phyloP scores from a whole-genome alignment of 176 grass and related monocot species.

The Juncus inflexus region DNA sequence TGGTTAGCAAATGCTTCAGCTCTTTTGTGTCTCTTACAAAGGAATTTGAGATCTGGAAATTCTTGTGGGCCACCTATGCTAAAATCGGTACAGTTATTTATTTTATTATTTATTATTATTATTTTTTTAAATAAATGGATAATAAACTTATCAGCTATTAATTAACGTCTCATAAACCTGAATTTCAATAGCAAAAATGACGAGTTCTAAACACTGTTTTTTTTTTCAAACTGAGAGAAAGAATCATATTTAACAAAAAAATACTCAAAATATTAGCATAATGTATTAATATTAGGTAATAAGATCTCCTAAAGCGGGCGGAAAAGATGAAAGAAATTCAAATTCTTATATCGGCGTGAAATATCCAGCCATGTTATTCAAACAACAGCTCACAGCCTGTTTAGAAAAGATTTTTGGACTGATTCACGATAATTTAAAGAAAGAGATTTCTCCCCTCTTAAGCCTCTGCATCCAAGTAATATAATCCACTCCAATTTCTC shows the following conservation, averaged over 20 bases:
- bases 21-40: constrained; percentile 81
- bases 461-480: too few species aligned
- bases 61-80: constrained; percentile 47
- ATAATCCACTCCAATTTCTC: too few species aligned
- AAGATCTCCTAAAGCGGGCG: constrained; percentile 42
- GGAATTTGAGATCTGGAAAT: constrained; percentile 65
- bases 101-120: constrained; percentile 16
- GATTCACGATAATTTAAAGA: constrained; percentile 85
- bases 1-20: constrained; percentile 82
- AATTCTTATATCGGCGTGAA: constrained; percentile 63
- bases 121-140: too few species aligned
- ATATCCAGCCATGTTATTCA: constrained; percentile 88
- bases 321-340: too few species aligned
- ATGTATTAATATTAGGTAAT: too few species aligned
- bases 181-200: too few species aligned
- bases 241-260: too few species aligned
- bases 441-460: constrained; percentile 66
- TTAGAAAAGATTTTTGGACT: constrained; percentile 84
- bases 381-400: constrained; percentile 80
- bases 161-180: too few species aligned
- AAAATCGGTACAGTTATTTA: constrained; percentile 42
- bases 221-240: too few species aligned
- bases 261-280: too few species aligned
- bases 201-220: too few species aligned
- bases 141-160: too few species aligned